Base-by-base conservation (phyloP, 1,139 yeast genomes). In the Saccharomyces hybrid region DNA sequence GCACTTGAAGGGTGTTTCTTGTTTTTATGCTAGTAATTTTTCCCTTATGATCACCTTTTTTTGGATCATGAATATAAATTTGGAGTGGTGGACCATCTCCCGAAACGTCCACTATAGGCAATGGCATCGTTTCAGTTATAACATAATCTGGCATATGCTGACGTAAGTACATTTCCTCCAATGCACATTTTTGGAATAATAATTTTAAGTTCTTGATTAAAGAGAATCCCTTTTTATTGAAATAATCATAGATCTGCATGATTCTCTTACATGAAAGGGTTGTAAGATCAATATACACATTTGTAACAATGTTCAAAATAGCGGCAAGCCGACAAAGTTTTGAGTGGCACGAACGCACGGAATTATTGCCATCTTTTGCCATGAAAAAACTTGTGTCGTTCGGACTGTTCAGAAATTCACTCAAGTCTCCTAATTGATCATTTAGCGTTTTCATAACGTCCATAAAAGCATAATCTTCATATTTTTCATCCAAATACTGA, bases 1-100 rank as follows among this genome's bases (percentile, higher is more conserved):
- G 75, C 23, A 83, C 65, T 59, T 83, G 83, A 1, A 80, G 69
- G 0, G 85, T 71, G 61, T 86, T 86, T 61, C 85, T 86, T 69
- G 75, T 82, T 57, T 79, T 78, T 1, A 85, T 79, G 49, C 78
- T 75, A 4, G 79, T 76, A 9, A 74, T 75, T 38, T 76, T 77
- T 53, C 66, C 70, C 52, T 71, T 71, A 25, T 67, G 62, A n/a
- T 68, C 71, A 51, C 69, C 63, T 47, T 71, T 60, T 48, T 54
- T 47, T 2, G 70, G 70, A 16, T 64, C 64, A 3, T 56, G 53
- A 2, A 65, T 63, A 52, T 67, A 64, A n/a, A 73, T 69, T 47
- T 68, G 65, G 11, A 73, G 55, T 5, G 76, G 76, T 1, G 76
- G 76, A 16, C 66, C 61, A 7, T 63, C 62, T 6, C 66, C 65